Conservation (phyloP, 208 protist genomes). For the Trypanosoma melophagium region DNA sequence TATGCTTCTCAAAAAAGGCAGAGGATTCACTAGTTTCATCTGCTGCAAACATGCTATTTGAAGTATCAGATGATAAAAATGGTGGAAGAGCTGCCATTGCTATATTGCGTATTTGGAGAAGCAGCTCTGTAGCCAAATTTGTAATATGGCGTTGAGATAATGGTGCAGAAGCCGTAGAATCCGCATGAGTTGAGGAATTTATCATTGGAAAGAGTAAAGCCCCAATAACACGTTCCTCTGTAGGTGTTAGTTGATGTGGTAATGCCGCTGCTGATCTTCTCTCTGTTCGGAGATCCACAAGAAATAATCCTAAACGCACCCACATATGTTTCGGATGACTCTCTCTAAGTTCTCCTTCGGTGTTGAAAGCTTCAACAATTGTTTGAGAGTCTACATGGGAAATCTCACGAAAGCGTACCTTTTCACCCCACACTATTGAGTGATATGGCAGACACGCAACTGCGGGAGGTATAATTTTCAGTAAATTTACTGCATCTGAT, state of each 20-base stretch:
- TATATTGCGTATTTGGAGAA: conserved; percentile 39
- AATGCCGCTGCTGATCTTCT: neutral
- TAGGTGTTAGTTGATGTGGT: neutral
- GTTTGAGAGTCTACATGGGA: conserved; percentile 14
- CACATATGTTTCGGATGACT: conserved; percentile 1
- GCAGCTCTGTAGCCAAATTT: conserved; percentile 49
- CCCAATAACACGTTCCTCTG: conserved; percentile 41
- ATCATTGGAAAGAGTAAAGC: conserved; percentile 46
- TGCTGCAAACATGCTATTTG: neutral
- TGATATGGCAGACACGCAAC: conserved; percentile 3
- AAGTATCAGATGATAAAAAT: neutral
- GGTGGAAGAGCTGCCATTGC: conserved; percentile 44
- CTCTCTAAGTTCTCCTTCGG: neutral
- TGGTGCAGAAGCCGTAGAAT: neutral
- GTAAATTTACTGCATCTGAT: conserved; percentile 35
- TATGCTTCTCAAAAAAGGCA: neutral
- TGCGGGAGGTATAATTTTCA: conserved; percentile 37
- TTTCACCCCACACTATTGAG: conserved; percentile 1
- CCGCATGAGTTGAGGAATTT: neutral
- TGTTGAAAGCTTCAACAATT: conserved; percentile 22
- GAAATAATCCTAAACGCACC: conserved; percentile 43
- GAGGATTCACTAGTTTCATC: neutral
- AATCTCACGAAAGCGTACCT: neutral
- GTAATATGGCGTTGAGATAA: conserved; percentile 32
- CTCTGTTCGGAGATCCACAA: conserved; percentile 49